Conservation (phyloP, 306 rosid species). For the Lathyrus tuberosus region DNA sequence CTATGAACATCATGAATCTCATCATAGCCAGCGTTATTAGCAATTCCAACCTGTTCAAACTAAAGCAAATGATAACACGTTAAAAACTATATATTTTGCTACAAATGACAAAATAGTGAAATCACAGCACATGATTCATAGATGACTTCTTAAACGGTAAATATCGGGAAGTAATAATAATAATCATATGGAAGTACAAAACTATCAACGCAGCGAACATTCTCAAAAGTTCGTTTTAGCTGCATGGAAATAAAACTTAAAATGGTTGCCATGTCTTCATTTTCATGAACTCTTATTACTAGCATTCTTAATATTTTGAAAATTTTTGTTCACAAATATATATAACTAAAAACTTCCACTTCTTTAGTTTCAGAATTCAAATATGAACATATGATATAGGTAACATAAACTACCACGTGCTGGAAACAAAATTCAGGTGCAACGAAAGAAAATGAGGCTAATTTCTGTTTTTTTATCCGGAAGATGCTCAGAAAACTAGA, state of each 20-base stretch:
- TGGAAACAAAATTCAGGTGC: no score
- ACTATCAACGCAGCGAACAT: slow-evolving; percentile 13
- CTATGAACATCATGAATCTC: slow-evolving; percentile 54
- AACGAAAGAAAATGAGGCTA: neutral
- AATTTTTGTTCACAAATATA: no score
- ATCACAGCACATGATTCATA: slow-evolving; percentile 3
- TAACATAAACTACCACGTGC: no score
- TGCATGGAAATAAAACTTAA: neutral
- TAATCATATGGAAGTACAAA: slow-evolving; percentile 15
- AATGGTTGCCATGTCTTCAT: neutral
- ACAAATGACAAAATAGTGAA: slow-evolving; percentile 1
- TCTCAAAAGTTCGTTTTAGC: slow-evolving; percentile 3
- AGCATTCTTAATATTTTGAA: no score
- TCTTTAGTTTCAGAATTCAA: no score
- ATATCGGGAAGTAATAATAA: slow-evolving; percentile 5
- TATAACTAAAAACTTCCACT: no score
- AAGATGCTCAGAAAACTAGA: slow-evolving; percentile 12
- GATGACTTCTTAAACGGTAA: slow-evolving; percentile 17
- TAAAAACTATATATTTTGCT: slow-evolving; percentile 16
- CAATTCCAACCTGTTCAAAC: slow-evolving; percentile 56
- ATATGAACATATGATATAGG: no score
- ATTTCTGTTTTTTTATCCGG: no score
- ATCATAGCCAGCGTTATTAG: slow-evolving; percentile 47
- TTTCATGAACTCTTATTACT: no score
- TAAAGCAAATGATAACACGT: slow-evolving; percentile 24